Base-by-base conservation (phyloP, 2,329 filamentous ascomycete genomes). In the Waltergamsia citrina region DNA sequence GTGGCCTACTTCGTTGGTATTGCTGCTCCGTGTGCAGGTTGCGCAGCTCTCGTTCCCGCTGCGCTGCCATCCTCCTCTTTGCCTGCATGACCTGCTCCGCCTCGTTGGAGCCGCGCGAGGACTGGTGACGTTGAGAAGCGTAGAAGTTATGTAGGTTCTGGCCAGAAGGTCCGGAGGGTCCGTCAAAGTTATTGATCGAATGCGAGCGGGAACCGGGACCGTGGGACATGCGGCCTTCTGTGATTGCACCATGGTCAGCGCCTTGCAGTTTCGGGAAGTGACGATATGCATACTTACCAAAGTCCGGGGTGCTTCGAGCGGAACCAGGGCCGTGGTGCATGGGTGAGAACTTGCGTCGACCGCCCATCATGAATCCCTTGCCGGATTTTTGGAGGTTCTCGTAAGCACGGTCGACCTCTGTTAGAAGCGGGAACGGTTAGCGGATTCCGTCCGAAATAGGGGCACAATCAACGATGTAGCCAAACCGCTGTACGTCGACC, bases 1-100 rank as follows among this genome's bases (percentile, higher is more conserved):
- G 74, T 63, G 78, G 78, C 83, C 78, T 85, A 96, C 92, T 95
- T 85, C 90, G 81, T 73, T 96, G 94, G 69, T 94, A 96, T 78
- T 98, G 92, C 77, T 98, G 92, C 77, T 98, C 92, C 68, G 95
- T 93, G 69, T 98, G 92, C 68, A 96, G 94, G 67, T 96, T 98
- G 65, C 92, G 86, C 63, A 98, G 81, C 71, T 98, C 92, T 65
- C 90, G 85, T 73, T 98, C 92, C 65, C 92, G 85, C 69, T 96
- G 92, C 60, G 92, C 92, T 54, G 92, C 92, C 85, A 96, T 93
- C 71, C 90, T 84, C 69, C 92, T 86, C 76, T 96, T 96, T 53
- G 87, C 88, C 78, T 96, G 92, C 74, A 94, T 85, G 78, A 95
- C 86, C 68, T 95, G 88, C 68, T 96, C 92, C 61, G 87, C 85